Conservation (phyloP, 2,329 filamentous ascomycete species). For the Fusarium scirpi region DNA sequence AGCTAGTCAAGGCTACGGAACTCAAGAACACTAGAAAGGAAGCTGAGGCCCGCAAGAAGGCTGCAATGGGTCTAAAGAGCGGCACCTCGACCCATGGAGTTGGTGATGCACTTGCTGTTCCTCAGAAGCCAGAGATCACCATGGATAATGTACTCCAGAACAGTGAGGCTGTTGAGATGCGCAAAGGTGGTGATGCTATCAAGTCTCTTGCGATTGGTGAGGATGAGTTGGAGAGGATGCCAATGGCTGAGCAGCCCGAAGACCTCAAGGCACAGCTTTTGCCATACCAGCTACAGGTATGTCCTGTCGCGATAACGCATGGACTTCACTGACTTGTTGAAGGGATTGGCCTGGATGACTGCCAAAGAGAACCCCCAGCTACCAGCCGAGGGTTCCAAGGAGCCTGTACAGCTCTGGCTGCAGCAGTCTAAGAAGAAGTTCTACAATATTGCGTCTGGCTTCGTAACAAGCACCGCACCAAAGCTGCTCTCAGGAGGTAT, state of each 20-base stretch:
- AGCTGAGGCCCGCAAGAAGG: conserved; percentile 64
- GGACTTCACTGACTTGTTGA: conserved; percentile 44
- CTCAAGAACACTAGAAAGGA: conserved; percentile 65
- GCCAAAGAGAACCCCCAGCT: conserved; percentile 78
- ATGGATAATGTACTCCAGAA: conserved; percentile 73
- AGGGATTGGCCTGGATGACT: conserved; percentile 86
- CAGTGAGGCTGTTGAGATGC: conserved; percentile 76
- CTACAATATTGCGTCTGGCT: conserved; percentile 73
- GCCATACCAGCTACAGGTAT: conserved; percentile 79
- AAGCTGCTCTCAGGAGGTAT: conserved; percentile 82
- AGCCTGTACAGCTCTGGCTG: conserved; percentile 83
- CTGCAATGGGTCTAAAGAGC: conserved; percentile 56
- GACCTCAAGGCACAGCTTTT: conserved; percentile 75
- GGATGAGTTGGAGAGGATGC: conserved; percentile 76
- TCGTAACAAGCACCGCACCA: conserved; percentile 68
- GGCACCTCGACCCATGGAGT: conserved; percentile 56
- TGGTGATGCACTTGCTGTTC: conserved; percentile 38
- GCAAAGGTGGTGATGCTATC: conserved; percentile 72
- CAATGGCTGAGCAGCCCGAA: conserved; percentile 75
- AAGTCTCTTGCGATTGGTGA: conserved; percentile 80
- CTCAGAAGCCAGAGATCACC: conserved; percentile 56
- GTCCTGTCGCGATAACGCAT: conserved; percentile 4
- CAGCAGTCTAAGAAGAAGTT: conserved; percentile 60
- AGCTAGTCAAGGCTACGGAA: conserved; percentile 69
- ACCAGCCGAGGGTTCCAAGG: conserved; percentile 68